These are phyloP conservation scores for Fusarium sororula DNA, from an alignment of 2,329 filamentous ascomycete species.

Conservation along the genomic window DNA sequence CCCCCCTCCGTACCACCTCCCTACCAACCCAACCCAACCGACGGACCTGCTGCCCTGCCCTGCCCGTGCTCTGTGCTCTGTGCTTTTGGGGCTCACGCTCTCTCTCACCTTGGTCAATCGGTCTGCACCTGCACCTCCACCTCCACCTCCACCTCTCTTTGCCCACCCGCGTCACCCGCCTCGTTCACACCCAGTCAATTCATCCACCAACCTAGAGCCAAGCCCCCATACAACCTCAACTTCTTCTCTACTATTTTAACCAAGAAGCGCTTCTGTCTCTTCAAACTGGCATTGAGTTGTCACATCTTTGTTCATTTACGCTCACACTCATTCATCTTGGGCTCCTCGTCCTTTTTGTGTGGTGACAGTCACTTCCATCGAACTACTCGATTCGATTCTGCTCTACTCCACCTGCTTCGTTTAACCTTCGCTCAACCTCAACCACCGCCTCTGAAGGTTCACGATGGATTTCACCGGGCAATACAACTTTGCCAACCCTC, in stretches of 20 bases:
- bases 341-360: not conserved
- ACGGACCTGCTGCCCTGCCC: not conserved
- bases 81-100: not conserved
- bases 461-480: conserved; percentile 62
- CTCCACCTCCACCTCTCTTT: conserved; percentile 6
- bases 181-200: not conserved
- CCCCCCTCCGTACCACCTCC: not conserved
- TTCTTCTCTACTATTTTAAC: conserved; percentile 10
- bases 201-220: conserved; percentile 7
- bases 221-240: conserved; percentile 9
- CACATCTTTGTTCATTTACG: not conserved
- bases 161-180: conserved; percentile 9
- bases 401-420: conserved; percentile 17
- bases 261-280: not conserved
- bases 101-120: conserved; percentile 2
- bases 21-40: not conserved
- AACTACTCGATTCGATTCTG: conserved; percentile 20
- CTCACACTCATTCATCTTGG: not conserved
- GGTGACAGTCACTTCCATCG: not conserved
- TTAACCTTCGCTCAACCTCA: not conserved
- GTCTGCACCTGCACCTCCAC: conserved; percentile 1
- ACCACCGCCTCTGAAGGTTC: conserved; percentile 7
- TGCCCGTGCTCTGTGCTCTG: not conserved
- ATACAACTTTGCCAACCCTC: conserved; percentile 58
- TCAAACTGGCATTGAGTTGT: conserved; percentile 7